Evolutionary conservation across 2,329 filamentous ascomycete species (phyloP), one percentile per base, ranked within the genome.

Genomic region (Phialophora tarda): DNA sequence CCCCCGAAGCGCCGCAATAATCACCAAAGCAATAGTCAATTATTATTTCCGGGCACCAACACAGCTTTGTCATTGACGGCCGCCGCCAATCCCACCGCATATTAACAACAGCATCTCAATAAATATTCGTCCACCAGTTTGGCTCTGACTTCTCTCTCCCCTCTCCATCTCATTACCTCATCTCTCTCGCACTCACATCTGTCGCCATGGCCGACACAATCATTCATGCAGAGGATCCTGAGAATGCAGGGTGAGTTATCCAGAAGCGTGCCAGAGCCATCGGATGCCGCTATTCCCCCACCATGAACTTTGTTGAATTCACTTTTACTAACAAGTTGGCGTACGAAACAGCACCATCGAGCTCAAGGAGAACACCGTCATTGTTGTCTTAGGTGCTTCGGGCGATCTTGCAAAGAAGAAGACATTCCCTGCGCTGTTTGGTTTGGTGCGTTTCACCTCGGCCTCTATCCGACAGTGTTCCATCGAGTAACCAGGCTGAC

Each of bases 341-440:
- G n/a, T 51, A 12, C 75, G 72, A 17, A 21, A 73, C 79, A 96
- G 92, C 78, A 89, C 88, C 76, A 86, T 96, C 81, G 95, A 99
- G 88, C 89, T 99, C 77, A 99, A 97, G 86, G 92, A 98, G 78
- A 96, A 99, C 86, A 99, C 95, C 72, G 88, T 93, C 78, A 96
- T 99, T 76, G 87, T 99, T 76, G 95, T 99, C 75, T 89, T 99
- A 73, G 95, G 95, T 76, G 95, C 95, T 72, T 99, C 95, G 61
- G 95, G 95, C 76, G 95, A 99, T 85, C 84, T 99, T 73, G 95
- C 95, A 59, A 99, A 99, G 87, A 99, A 99, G 90, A 99, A 99
- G 89, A 99, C 95, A 91, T 99, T 96, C 83, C 95, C 95, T 72
- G 95, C 95, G 67, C 89, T 99, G 64, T 99, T 99, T 79, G 95